Conservation (phyloP, 805 yeast species). For the Cyberlindnera amylophila region DNA sequence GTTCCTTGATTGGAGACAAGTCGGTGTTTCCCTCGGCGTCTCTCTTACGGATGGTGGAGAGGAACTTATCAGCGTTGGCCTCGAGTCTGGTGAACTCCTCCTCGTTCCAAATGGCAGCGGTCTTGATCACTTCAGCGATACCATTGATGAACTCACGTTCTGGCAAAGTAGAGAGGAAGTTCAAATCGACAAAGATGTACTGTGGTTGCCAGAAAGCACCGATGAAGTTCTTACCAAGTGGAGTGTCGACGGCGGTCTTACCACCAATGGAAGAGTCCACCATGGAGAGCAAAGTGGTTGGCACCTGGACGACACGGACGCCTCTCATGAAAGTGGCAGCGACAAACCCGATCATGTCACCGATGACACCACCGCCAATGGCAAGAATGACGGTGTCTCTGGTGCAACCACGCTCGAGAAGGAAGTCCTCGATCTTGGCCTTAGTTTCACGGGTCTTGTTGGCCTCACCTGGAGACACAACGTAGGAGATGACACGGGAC, state of each 20-base stretch:
- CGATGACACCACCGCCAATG: slow-evolving; percentile 97
- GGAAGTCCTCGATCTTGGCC: slow-evolving; percentile 88
- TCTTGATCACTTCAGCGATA: slow-evolving; percentile 96
- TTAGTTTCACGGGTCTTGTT: slow-evolving; percentile 85
- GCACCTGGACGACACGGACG: slow-evolving; percentile 87
- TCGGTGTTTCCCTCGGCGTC: slow-evolving; percentile 52
- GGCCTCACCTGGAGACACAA: slow-evolving; percentile 89
- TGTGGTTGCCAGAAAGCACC: slow-evolving; percentile 98
- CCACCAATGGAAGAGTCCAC: slow-evolving; percentile 98
- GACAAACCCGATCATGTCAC: slow-evolving; percentile 97
- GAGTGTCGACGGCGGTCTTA: slow-evolving; percentile 96
- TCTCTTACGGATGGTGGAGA: slow-evolving; percentile 56
- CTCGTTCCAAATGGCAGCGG: slow-evolving; percentile 98
- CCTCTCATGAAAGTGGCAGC: slow-evolving; percentile 99
- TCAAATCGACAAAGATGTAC: slow-evolving; percentile 81
- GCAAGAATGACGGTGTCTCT: slow-evolving; percentile 94
- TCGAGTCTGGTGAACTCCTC: slow-evolving; percentile 83
- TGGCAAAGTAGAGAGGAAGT: slow-evolving; percentile 84
- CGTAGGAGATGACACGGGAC: slow-evolving; percentile 67
- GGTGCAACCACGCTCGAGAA: slow-evolving; percentile 81
- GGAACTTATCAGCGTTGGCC: slow-evolving; percentile 62
- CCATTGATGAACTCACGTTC: slow-evolving; percentile 95
- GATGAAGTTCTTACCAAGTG: slow-evolving; percentile 89
- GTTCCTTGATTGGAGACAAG: slow-evolving; percentile 64
- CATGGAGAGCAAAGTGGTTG: slow-evolving; percentile 93